Percentiles rank a stretch among this genome's conserved stretches.
Evolutionary conservation across 2,329 filamentous ascomycete genomes (phyloP).

Genomic region (Paraphoma chrysanthemicola): DNA sequence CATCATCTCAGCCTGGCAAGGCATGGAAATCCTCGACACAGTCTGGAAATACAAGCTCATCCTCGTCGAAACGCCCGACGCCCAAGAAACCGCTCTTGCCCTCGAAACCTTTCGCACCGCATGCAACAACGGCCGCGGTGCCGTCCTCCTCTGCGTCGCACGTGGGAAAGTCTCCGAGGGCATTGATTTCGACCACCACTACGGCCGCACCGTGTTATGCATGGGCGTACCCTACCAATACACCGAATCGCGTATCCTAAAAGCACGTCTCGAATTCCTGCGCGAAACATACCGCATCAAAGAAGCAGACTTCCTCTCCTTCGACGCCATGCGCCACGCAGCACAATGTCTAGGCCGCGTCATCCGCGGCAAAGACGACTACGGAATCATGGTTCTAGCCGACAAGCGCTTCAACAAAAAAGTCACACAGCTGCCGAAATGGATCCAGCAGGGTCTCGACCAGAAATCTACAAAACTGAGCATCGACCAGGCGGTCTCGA

Average conservation of each 20-base stretch:
- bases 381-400: slow-evolving; percentile 98
- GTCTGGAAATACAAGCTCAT: slow-evolving; percentile 99
- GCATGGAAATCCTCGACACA: slow-evolving; percentile 95
- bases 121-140: slow-evolving; percentile 95
- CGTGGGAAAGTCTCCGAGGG: slow-evolving; percentile 97
- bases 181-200: slow-evolving; percentile 99
- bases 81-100: slow-evolving; percentile 93
- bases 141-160: slow-evolving; percentile 91
- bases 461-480: slow-evolving; percentile 89
- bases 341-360: slow-evolving; percentile 96
- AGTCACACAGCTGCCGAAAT: slow-evolving; percentile 87
- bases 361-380: slow-evolving; percentile 94
- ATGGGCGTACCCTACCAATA: slow-evolving; percentile 99
- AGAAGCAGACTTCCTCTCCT: slow-evolving; percentile 96
- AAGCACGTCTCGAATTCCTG: slow-evolving; percentile 94
- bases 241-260: slow-evolving; percentile 95
- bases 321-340: slow-evolving; percentile 99
- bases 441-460: slow-evolving; percentile 88
- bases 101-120: slow-evolving; percentile 97
- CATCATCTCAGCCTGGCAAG: slow-evolving; percentile 99
- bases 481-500: slow-evolving; percentile 92
- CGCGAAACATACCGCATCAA: slow-evolving; percentile 95
- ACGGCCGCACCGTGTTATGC: slow-evolving; percentile 92
- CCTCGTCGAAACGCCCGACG: slow-evolving; percentile 95
- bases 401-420: slow-evolving; percentile 95